Evolutionary conservation across 768 basidiomycete genomes (phyloP).

Genomic region (Clavaria fumosa): DNA sequence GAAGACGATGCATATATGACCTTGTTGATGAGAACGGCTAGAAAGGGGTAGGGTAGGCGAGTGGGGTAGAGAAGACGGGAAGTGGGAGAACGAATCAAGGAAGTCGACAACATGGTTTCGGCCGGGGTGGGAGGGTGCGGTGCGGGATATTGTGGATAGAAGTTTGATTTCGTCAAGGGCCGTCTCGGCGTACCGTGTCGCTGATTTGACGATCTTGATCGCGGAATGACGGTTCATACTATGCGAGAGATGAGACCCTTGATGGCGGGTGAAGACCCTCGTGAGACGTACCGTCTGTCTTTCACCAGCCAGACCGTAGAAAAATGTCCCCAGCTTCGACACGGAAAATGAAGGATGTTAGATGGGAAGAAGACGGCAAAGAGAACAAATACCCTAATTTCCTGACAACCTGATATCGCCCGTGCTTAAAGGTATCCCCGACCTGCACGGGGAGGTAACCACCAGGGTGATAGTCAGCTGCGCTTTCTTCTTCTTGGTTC

Average conservation of each 20-base stretch:
- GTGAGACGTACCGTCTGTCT: conserved; percentile 46
- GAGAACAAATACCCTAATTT: conserved; percentile 62
- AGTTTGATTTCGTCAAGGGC: conserved; percentile 95
- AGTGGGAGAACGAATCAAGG: conserved; percentile 76
- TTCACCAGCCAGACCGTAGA: conserved; percentile 89
- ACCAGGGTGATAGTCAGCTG: conserved; percentile 71
- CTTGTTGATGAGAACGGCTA: conserved; percentile 42
- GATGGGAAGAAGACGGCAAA: neutral
- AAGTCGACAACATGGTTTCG: conserved; percentile 73
- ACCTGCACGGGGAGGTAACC: conserved; percentile 74
- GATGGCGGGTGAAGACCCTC: conserved; percentile 6
- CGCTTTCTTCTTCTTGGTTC: conserved; percentile 66
- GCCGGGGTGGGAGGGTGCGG: conserved; percentile 66
- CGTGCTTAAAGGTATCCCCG: conserved; percentile 69
- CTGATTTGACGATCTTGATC: conserved; percentile 91
- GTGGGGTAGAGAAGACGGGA: neutral
- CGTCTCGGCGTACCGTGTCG: conserved; percentile 88
- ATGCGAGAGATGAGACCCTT: conserved; percentile 7
- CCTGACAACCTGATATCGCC: conserved; percentile 71
- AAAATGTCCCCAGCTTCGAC: conserved; percentile 79
- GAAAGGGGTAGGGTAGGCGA: neutral
- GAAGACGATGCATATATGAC: conserved; percentile 84
- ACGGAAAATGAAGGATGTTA: conserved; percentile 13
- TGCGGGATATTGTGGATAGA: conserved; percentile 54
- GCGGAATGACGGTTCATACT: conserved; percentile 72